Evolutionary conservation across 2,329 filamentous ascomycete genomes (phyloP), one percentile per base, ranked within the genome.

Genomic region (Pyricularia sp.): DNA sequence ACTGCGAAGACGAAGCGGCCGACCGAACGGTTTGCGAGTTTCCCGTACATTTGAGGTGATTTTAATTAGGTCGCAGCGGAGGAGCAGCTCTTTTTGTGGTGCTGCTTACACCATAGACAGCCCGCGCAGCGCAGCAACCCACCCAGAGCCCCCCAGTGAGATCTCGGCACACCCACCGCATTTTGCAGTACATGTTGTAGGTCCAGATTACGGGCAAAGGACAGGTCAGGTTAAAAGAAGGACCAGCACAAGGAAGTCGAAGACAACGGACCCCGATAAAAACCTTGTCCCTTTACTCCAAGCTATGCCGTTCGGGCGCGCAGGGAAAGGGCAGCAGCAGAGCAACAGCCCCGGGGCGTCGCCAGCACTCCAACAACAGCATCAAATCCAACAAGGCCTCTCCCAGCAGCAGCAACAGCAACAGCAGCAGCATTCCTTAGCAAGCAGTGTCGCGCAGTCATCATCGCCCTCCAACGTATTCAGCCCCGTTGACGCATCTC

Each of bases 271-370:
- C 6, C 58, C 58, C 11, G 58, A 61, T 25, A 26, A 23, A 25
- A 61, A 55, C 4, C 42, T 61, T 26, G 23, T 61, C 58, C 58
- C 23, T 28, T 61, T 61, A 61, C 58, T 61, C 23, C 58, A 61
- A 20, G 58, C 66, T 68, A 86, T 86, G 84, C 83, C 81, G 78
- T 86, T 86, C 78, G 79, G 81, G 78, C 84, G 84, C 76, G 78
- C 85, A 77, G 81, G 82, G 76, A 86, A 80, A 80, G 65, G 65
- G 66, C 82, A 85, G 77, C 58, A 61, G 58, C 58, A 61, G 58
- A 61, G 58, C 58, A 61, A 61, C 58, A 61, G 58, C 58, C 23
- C 58, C 23, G 58, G 58, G 2, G 58, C 23, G 58, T 61, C 58
- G 69, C 70, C 71, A 70, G 68, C 73, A 73, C 65, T 69, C 69